Conservation (phyloP, 495 filamentous ascomycete species). For the Oidiodendron maius region DNA sequence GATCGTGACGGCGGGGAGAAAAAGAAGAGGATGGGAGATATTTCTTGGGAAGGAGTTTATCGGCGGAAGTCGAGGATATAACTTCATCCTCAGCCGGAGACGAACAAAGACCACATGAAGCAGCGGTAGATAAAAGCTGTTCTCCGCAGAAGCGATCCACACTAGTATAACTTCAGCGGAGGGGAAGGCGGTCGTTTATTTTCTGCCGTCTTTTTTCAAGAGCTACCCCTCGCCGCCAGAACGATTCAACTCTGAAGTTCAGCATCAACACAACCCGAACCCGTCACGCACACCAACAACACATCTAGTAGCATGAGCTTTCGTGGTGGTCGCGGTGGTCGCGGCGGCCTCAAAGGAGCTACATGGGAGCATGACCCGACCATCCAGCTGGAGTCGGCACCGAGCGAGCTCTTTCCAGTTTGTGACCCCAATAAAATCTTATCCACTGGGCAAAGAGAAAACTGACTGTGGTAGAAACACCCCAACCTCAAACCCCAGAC, state of each 20-base stretch:
- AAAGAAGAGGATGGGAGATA: too few relatives aligned
- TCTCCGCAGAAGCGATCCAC: too few relatives aligned
- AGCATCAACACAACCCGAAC: not conserved
- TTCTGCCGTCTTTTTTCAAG: not conserved
- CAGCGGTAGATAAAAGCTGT: too few relatives aligned
- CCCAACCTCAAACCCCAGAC: conserved; percentile 36
- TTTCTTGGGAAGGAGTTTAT: too few relatives aligned
- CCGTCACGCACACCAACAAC: conserved; percentile 1
- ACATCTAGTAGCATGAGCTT: conserved; percentile 6
- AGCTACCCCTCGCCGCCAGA: not conserved
- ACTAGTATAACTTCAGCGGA: too few relatives aligned
- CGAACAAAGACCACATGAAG: too few relatives aligned
- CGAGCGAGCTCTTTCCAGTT: conserved; percentile 37
- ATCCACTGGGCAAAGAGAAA: not conserved
- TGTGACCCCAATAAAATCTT: conserved; percentile 3
- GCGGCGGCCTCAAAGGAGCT: conserved; percentile 23
- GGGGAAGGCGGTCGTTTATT: not conserved
- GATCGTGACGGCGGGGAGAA: too few relatives aligned
- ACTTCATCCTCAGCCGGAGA: too few relatives aligned
- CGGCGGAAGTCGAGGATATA: too few relatives aligned
- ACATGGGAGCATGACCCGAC: conserved; percentile 27
- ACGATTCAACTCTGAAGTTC: too few relatives aligned
- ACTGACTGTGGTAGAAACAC: conserved; percentile 14
- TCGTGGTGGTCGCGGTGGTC: conserved; percentile 30
- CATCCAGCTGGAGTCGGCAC: conserved; percentile 34